phyloP scores from a whole-genome alignment of 345 rosid species.

The Lumnitzera littorea region DNA sequence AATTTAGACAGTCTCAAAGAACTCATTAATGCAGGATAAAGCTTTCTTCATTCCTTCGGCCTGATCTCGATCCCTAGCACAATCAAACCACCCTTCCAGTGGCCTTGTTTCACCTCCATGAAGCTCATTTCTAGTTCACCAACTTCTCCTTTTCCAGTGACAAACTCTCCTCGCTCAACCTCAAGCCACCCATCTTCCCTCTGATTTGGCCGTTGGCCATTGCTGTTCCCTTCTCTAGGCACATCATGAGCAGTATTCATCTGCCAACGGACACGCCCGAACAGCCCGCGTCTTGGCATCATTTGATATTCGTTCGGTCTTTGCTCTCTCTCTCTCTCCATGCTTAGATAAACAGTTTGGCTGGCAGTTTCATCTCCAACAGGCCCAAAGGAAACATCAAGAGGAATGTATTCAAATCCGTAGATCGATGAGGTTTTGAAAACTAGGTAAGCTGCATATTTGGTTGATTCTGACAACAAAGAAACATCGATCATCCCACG shows the following conservation, averaged over 20 bases:
- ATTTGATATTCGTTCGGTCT: background rate
- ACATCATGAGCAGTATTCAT: too few species aligned
- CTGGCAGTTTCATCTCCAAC: background rate
- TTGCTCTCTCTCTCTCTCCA: background rate
- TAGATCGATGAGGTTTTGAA: conserved; percentile 4
- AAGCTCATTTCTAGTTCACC: conserved; percentile 22
- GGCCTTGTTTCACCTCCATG: conserved; percentile 18
- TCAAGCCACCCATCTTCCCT: conserved; percentile 34
- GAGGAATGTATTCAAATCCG: conserved; percentile 13
- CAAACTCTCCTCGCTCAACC: conserved; percentile 24
- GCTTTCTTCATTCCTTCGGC: conserved; percentile 11
- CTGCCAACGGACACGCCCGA: background rate
- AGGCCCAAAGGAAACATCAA: conserved; percentile 15
- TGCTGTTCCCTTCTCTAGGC: too few species aligned
- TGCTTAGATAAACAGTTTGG: conserved; percentile 10
- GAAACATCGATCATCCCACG: conserved; percentile 12
- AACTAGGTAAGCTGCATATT: conserved; percentile 18
- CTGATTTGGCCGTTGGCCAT: conserved; percentile 2
- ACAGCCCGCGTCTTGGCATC: background rate
- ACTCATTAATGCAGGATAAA: background rate
- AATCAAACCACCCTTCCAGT: conserved; percentile 26
- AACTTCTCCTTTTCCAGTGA: conserved; percentile 9
- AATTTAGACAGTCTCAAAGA: too few species aligned
- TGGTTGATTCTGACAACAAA: conserved; percentile 12
- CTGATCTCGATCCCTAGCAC: conserved; percentile 29